Conservation (phyloP, 1,284 basidiomycete genomes). For the Salmacisia buchloeana region DNA sequence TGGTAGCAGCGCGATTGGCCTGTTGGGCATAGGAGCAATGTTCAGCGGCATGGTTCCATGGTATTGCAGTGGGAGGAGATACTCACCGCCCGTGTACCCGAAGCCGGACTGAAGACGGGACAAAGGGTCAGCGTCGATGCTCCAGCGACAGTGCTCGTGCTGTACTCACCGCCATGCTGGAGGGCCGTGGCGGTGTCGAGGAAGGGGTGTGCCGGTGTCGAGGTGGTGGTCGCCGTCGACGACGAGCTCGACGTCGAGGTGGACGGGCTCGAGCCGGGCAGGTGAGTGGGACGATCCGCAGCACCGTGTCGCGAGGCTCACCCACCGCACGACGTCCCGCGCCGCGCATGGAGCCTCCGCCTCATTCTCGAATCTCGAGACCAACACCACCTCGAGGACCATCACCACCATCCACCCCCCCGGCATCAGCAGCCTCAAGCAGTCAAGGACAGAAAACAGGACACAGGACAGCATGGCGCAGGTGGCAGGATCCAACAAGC, state of each 20-base stretch:
- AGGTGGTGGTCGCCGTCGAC: not conserved
- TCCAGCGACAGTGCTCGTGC: not conserved
- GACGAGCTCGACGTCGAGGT: too few relatives aligned
- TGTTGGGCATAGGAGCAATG: slow-evolving; percentile 46
- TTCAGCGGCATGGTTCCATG: slow-evolving; percentile 7
- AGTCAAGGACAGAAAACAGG: not conserved
- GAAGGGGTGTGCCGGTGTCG: not conserved
- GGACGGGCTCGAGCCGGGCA: too few relatives aligned
- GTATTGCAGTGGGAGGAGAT: not conserved
- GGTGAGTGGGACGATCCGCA: too few relatives aligned
- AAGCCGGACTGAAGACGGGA: slow-evolving; percentile 57
- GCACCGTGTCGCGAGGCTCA: too few relatives aligned
- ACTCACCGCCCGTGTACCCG: slow-evolving; percentile 63
- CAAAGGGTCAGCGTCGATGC: not conserved
- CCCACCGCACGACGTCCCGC: too few relatives aligned
- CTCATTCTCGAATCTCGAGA: too few relatives aligned
- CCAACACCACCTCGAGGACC: not conserved
- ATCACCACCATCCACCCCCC: too few relatives aligned
- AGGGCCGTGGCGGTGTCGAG: not conserved
- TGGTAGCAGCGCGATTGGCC: slow-evolving; percentile 83
- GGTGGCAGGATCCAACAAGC: slow-evolving; percentile 12
- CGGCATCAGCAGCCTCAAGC: not conserved
- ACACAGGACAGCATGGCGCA: not conserved
- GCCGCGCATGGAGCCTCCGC: too few relatives aligned
- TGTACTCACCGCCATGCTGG: not conserved